These are phyloP conservation scores for Phytophthora citricola DNA, from an alignment of 352 stramenopile species.

Conservation along the genomic window DNA sequence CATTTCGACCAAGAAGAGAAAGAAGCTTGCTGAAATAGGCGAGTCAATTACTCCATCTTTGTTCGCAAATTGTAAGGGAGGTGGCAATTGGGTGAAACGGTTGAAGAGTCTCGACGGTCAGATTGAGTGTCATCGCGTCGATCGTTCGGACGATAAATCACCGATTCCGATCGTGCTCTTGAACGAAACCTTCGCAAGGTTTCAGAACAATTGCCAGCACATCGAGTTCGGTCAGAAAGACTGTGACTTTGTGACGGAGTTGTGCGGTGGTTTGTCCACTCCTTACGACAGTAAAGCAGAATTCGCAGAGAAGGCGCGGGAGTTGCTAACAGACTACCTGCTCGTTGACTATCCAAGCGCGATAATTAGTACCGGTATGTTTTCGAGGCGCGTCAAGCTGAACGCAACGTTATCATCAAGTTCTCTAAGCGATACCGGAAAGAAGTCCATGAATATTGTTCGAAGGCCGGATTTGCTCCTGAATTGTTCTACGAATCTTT, in stretches of 20 bases:
- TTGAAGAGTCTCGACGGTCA: conserved; percentile 29
- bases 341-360: conserved; percentile 10
- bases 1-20: conserved; percentile 22
- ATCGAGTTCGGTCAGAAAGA: conserved; percentile 25
- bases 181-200: conserved; percentile 29
- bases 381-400: background rate
- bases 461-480: background rate
- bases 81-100: conserved; percentile 27
- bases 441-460: background rate
- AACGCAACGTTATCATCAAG: background rate
- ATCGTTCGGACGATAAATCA: conserved; percentile 10
- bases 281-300: conserved; percentile 27
- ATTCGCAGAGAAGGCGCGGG: conserved; percentile 19
- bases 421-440: background rate
- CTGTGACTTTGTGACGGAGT: conserved; percentile 26
- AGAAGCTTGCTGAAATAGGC: conserved; percentile 26
- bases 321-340: conserved; percentile 26
- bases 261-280: conserved; percentile 24
- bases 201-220: conserved; percentile 31
- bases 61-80: conserved; percentile 30
- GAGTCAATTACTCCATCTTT: conserved; percentile 33
- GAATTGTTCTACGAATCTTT: conserved; percentile 23
- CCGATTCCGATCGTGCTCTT: conserved; percentile 33
- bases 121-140: conserved; percentile 32
- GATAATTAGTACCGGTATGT: too few species aligned